phyloP scores from a whole-genome alignment of 2,329 filamentous ascomycete genomes.

The Paramyrothecium sp. region DNA sequence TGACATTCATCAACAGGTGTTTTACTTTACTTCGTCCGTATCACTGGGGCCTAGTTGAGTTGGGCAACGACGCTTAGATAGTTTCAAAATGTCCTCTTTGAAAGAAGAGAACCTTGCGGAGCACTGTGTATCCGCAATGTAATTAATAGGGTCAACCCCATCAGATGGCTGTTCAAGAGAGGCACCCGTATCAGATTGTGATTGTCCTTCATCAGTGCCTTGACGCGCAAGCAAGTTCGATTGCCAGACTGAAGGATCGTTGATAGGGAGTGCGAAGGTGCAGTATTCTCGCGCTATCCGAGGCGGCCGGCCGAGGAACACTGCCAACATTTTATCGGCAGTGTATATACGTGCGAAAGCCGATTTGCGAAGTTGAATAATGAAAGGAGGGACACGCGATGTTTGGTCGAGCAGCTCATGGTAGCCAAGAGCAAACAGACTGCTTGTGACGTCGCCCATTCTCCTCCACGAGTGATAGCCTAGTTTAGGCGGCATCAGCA shows the following conservation, averaged over 20 bases:
- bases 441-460: constrained; percentile 43
- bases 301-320: constrained; percentile 49
- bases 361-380: constrained; percentile 35
- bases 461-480: constrained; percentile 46
- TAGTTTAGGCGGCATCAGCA: constrained; percentile 10
- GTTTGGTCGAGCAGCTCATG: constrained; percentile 32
- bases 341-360: constrained; percentile 42
- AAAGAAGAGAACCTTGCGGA: neutral
- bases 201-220: neutral
- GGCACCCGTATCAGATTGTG: neutral
- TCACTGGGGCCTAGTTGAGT: no score
- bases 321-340: constrained; percentile 44
- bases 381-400: constrained; percentile 30
- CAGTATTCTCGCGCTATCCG: constrained; percentile 42
- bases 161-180: no score
- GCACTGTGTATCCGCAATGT: neutral
- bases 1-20: no score
- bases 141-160: neutral
- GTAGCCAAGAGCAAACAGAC: constrained; percentile 44
- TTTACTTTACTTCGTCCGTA: no score
- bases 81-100: neutral
- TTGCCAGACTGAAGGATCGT: neutral
- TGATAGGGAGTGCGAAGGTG: constrained; percentile 22
- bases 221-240: neutral
- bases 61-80: neutral